Percentiles rank a stretch among this genome's conserved stretches.
phyloP scores from a whole-genome alignment of 805 yeast species.

The Teunomyces funiuensis region DNA sequence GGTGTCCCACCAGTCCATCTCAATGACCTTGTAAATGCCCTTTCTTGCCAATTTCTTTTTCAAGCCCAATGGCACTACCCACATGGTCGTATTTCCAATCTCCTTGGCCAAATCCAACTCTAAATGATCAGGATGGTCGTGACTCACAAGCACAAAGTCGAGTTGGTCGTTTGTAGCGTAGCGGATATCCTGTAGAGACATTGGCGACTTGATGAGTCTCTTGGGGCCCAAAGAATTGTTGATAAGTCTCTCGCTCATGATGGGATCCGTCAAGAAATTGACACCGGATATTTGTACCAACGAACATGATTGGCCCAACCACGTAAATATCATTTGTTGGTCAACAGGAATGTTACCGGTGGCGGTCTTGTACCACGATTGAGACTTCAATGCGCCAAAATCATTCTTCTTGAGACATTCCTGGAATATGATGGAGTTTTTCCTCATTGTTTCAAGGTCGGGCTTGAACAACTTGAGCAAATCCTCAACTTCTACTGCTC shows the following conservation, averaged over 20 bases:
- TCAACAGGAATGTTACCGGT: conserved; percentile 28
- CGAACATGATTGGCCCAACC: conserved; percentile 94
- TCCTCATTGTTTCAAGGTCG: conserved; percentile 44
- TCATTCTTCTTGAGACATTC: conserved; percentile 21
- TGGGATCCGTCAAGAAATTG: conserved; percentile 84
- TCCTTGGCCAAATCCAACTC: conserved; percentile 59
- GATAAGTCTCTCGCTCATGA: conserved; percentile 66
- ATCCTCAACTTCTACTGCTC: conserved; percentile 56
- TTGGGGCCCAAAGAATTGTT: conserved; percentile 73
- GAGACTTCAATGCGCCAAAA: conserved; percentile 12
- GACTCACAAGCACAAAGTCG: conserved; percentile 78
- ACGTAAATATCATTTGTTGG: conserved; percentile 66
- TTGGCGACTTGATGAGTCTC: conserved; percentile 78
- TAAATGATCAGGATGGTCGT: conserved; percentile 94
- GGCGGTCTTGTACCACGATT: conserved; percentile 4
- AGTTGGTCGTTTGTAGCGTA: conserved; percentile 53
- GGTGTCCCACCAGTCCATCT: conserved; percentile 91
- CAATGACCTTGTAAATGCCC: conserved; percentile 64
- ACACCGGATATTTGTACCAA: conserved; percentile 67
- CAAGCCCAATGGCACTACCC: conserved; percentile 90
- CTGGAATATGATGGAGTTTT: conserved; percentile 29
- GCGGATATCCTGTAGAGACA: conserved; percentile 54
- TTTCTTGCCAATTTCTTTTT: conserved; percentile 54
- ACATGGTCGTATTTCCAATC: conserved; percentile 57
- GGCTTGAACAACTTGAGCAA: conserved; percentile 64